Base-by-base conservation (phyloP, 2,329 filamentous ascomycete species). In the Alternaria angustiovoidea region DNA sequence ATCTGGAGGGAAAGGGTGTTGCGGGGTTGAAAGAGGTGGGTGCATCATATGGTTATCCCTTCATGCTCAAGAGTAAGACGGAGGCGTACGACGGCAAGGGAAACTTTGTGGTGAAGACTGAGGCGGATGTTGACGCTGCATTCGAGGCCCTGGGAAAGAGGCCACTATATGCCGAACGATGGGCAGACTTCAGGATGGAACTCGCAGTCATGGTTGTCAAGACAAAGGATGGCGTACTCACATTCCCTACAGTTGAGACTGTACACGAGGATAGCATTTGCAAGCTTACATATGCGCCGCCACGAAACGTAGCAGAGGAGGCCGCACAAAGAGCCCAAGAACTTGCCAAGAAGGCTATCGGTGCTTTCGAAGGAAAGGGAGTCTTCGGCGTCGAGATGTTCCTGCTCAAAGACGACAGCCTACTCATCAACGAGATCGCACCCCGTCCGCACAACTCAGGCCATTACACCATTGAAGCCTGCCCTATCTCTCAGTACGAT, bases 361-460 rank as follows among this genome's bases (percentile, higher is more conserved):
- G 87, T 42, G 90, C 88, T 52, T 90, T 99, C 55, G 89, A 89
- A 82, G 95, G 95, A 52, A 90, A 95, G 63, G 95, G 95, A 65
- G 92, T 97, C 32, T 99, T 97, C 78, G 95, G 94, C 0, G 94
- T 98, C 0, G 95, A 99, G 81, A 92, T 98, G 88, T 99, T 99
- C 80, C 80, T 98, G 4, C 86, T 94, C 11, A 81, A 88, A 49
- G 88, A 95, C 70, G 88, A 85, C 59, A 82, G 82, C 1, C 84
- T 97, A 2, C 81, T 96, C 59, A 86, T 97, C 69, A 97, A 96
- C 78, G 93, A 97, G 80, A 90, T 96, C 64, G 92, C 92, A 0
- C 92, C 92, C 12, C 85, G 92, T 39, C 87, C 88, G 51, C 94
- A 97, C 81, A 97, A 97, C 81, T 96, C 92, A 0, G 95, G 95